Conservation (phyloP, 805 yeast species). For the Saturnispora gosingensis region DNA sequence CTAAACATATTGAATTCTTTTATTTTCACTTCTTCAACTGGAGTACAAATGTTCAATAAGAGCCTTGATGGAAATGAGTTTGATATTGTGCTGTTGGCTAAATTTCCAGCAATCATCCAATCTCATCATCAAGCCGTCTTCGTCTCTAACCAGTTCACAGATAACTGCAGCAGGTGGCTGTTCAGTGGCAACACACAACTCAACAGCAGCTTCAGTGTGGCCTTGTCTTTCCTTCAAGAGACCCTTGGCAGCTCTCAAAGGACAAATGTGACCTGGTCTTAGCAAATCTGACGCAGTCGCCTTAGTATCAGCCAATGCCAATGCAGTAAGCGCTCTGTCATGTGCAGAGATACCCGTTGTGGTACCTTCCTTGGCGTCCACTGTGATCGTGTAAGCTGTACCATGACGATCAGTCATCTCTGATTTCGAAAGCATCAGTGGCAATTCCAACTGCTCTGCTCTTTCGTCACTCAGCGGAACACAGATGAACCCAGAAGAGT, state of each 20-base stretch:
- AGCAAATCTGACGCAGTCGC: slow-evolving; percentile 58
- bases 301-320: slow-evolving; percentile 52
- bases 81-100: slow-evolving; percentile 49
- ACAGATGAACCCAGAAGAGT: slow-evolving; percentile 88
- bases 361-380: slow-evolving; percentile 79
- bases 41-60: slow-evolving; percentile 45
- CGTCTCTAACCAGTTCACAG: slow-evolving; percentile 88
- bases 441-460: slow-evolving; percentile 76
- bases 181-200: slow-evolving; percentile 68
- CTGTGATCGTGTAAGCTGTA: slow-evolving; percentile 92
- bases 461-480: slow-evolving; percentile 71
- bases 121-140: slow-evolving; percentile 94
- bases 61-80: slow-evolving; percentile 71
- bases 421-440: slow-evolving; percentile 50
- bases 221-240: slow-evolving; percentile 78
- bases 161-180: slow-evolving; percentile 83
- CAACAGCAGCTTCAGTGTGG: slow-evolving; percentile 96
- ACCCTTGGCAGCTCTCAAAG: slow-evolving; percentile 84
- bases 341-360: slow-evolving; percentile 96
- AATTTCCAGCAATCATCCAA: slow-evolving; percentile 75
- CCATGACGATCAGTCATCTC: slow-evolving; percentile 76
- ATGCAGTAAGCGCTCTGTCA: slow-evolving; percentile 82
- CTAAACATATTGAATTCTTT: not conserved
- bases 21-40: slow-evolving; percentile 6
- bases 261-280: slow-evolving; percentile 92